These are phyloP conservation scores for Ceratobasidium papillatum DNA, from an alignment of 1,284 basidiomycete species.

Conservation along the genomic window DNA sequence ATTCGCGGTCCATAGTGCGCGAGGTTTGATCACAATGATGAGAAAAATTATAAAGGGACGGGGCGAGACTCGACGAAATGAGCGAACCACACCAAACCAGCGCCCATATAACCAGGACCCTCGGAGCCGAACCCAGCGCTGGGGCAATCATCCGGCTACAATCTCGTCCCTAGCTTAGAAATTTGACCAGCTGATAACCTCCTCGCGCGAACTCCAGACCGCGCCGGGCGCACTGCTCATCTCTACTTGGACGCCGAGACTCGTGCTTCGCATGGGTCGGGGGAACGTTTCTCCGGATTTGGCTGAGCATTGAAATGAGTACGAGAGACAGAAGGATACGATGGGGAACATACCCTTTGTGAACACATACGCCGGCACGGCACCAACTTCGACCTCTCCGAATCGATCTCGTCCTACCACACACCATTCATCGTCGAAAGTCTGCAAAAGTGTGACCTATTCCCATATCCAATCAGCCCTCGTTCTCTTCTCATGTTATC, in stretches of 20 bases:
- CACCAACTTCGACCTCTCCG: constrained; percentile 42
- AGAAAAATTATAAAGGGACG: neutral
- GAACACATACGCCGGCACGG: constrained; percentile 43
- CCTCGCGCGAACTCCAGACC: constrained; percentile 33
- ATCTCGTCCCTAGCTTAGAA: constrained; percentile 24
- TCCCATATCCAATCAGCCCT: neutral
- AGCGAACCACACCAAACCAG: constrained; percentile 1
- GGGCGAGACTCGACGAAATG: neutral
- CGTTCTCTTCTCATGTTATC: neutral
- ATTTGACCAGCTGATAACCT: constrained; percentile 44
- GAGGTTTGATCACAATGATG: neutral
- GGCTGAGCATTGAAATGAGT: neutral
- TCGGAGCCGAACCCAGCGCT: neutral
- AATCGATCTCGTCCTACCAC: constrained; percentile 43
- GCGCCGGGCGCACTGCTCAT: constrained; percentile 29
- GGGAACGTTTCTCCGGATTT: constrained; percentile 37
- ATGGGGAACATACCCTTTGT: constrained; percentile 12
- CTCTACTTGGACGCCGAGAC: constrained; percentile 42
- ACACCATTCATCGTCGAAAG: constrained; percentile 44
- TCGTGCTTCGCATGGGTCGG: constrained; percentile 43
- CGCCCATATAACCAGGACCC: neutral
- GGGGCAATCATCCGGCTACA: neutral
- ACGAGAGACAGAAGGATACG: neutral
- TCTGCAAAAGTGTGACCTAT: constrained; percentile 40
- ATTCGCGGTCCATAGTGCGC: constrained; percentile 7